These are phyloP conservation scores for Nemania serpens DNA, from an alignment of 2,329 filamentous ascomycete genomes.

Conservation along the genomic window DNA sequence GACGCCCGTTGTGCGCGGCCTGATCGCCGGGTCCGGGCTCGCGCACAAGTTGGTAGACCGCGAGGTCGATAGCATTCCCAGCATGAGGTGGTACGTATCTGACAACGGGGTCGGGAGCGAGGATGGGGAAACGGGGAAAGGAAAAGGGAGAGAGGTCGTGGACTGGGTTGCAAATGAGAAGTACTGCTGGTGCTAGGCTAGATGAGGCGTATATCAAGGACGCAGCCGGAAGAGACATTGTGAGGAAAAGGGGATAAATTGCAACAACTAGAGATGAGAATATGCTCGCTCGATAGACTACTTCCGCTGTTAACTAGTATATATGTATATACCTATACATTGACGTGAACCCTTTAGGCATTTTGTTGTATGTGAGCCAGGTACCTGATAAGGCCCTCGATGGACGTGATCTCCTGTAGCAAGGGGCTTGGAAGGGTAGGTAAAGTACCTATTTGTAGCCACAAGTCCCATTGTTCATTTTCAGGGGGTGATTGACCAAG, in stretches of 20 bases:
- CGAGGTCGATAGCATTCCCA: constrained; percentile 70
- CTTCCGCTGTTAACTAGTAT: too few relatives aligned
- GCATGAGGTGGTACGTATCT: constrained; percentile 73
- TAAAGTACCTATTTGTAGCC: neutral
- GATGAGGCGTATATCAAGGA: too few relatives aligned
- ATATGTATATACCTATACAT: too few relatives aligned
- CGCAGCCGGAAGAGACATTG: too few relatives aligned
- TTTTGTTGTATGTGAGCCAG: too few relatives aligned
- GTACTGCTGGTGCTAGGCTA: constrained; percentile 73
- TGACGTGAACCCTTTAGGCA: too few relatives aligned
- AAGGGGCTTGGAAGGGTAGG: neutral
- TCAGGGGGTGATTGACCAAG: too few relatives aligned
- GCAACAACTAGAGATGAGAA: too few relatives aligned
- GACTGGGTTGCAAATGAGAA: constrained; percentile 80
- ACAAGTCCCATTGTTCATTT: neutral
- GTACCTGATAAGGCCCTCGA: too few relatives aligned
- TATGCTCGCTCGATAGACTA: too few relatives aligned
- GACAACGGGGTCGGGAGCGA: neutral
- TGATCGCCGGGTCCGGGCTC: constrained; percentile 56
- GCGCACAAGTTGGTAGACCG: constrained; percentile 57
- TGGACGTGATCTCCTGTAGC: too few relatives aligned
- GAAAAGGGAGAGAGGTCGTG: constrained; percentile 54
- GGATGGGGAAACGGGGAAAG: constrained; percentile 35
- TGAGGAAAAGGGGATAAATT: too few relatives aligned
- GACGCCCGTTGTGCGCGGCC: constrained; percentile 52